Evolutionary conservation across 2,329 filamentous ascomycete species (phyloP), one percentile per base, ranked within the genome.

Genomic region (Capronia epimyces): DNA sequence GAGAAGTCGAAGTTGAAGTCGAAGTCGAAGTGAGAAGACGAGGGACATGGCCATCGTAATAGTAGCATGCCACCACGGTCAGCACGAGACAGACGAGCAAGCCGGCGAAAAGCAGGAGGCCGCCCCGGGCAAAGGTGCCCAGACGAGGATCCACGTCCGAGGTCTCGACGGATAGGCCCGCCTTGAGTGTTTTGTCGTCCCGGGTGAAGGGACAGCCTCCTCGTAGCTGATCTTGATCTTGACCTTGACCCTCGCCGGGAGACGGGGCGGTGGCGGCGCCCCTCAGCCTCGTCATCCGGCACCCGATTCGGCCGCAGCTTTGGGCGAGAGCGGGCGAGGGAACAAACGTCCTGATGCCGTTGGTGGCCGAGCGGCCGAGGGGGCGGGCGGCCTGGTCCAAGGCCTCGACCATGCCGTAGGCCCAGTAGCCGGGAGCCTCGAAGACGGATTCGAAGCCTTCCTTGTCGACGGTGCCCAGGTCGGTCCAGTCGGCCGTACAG

Each of bases 371-470:
- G 22, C 50, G 52, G 13, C 49, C 20, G 27, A 53, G 44, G 7
- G 49, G 39, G 5, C 22, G 49, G 12, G 34, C 47, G n/a, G 50
- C 31, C 7, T 13, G 40, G 20, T 43, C 48, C 9, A 57, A 25
- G 5, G 53, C 55, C 36, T 55, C 48, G 15, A 55, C 47, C 44
- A 55, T 50, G 15, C 51, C 51, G 18, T 43, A 54, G 18, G 50
- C 37, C 22, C 43, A 40, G 18, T 50, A 50, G 1, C 43, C 42
- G n/a, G 24, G 18, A 9, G 43, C 46, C 6, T 25, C 13, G 39
- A 66, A 67, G 6, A 53, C 58, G 1, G 69, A 71, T 53, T 71
- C 69, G 41, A 71, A 71, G 0, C 68, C 68, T 3, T 54, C 59
- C 55, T 67, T 71, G 24, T 43, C 34, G 1, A 64, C 56, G 34